Conservation (phyloP, 1,284 basidiomycete species). For the Phellopilus nigrolimitatus region DNA sequence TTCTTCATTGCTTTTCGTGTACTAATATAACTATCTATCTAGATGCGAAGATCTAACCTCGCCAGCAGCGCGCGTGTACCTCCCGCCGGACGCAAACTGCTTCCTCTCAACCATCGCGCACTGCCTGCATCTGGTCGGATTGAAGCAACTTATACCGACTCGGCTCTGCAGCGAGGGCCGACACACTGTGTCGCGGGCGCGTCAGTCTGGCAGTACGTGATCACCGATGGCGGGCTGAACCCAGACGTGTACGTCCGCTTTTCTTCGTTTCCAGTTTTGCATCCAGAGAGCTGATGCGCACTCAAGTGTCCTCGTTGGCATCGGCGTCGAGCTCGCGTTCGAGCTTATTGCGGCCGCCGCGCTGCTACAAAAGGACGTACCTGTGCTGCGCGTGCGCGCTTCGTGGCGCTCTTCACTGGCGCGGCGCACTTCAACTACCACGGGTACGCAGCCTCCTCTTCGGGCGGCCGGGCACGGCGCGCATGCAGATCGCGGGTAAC, state of each 20-base stretch:
- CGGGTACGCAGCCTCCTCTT: too few species aligned
- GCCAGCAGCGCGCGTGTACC: slow-evolving; percentile 83
- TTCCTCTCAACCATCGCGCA: slow-evolving; percentile 78
- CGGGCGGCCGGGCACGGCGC: too few species aligned
- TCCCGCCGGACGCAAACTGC: slow-evolving; percentile 88
- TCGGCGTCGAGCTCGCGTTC: slow-evolving; percentile 73
- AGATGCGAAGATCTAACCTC: too few species aligned
- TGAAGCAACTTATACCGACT: slow-evolving; percentile 72
- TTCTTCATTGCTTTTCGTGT: too few species aligned
- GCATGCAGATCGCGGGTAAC: too few species aligned
- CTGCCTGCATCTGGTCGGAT: slow-evolving; percentile 79
- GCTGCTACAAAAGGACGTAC: slow-evolving; percentile 60
- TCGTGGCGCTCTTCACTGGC: too few species aligned
- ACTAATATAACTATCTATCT: too few species aligned
- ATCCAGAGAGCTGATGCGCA: too few species aligned
- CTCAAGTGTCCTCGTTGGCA: slow-evolving; percentile 61
- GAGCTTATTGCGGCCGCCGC: slow-evolving; percentile 76
- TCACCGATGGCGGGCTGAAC: slow-evolving; percentile 54
- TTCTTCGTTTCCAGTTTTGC: too few species aligned
- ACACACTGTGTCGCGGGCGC: slow-evolving; percentile 73
- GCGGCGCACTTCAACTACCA: too few species aligned
- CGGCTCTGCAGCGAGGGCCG: slow-evolving; percentile 61
- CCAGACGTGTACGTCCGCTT: slow-evolving; percentile 67
- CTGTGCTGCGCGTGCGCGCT: too few species aligned
- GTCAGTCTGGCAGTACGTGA: slow-evolving; percentile 74